phyloP scores from a whole-genome alignment of 2,329 filamentous ascomycete genomes.

The Penicillium aurantiogriseum region DNA sequence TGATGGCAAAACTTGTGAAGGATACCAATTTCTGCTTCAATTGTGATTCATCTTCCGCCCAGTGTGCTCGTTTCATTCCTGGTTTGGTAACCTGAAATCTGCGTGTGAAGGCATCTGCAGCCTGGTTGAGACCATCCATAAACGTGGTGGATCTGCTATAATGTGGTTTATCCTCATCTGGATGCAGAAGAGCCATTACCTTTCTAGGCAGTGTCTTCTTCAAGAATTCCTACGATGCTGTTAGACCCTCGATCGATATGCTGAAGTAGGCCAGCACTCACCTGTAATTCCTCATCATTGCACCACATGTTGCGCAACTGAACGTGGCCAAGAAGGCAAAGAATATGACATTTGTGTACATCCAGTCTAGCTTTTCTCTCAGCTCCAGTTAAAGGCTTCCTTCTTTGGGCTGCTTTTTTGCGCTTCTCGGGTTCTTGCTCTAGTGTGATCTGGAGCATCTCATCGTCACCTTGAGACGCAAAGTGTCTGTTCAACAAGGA shows the following conservation, averaged over 20 bases:
- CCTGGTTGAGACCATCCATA: conserved; percentile 72
- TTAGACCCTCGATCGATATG: conserved; percentile 8
- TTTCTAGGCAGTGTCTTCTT: conserved; percentile 65
- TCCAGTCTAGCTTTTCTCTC: conserved; percentile 65
- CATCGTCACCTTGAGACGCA: conserved; percentile 18
- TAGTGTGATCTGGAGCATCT: conserved; percentile 39
- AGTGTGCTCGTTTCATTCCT: conserved; percentile 68
- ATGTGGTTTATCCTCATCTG: conserved; percentile 65
- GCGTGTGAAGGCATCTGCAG: conserved; percentile 64
- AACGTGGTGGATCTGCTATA: conserved; percentile 75
- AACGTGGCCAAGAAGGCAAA: conserved; percentile 78
- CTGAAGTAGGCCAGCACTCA: conserved; percentile 20
- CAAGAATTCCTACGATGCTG: conserved; percentile 43
- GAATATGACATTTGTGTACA: conserved; percentile 81
- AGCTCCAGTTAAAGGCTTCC: conserved; percentile 54
- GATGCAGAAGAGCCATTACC: conserved; percentile 66
- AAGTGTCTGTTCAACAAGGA: conserved; percentile 4
- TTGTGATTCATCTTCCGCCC: conserved; percentile 68
- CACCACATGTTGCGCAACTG: conserved; percentile 84
- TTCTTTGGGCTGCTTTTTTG: conserved; percentile 34
- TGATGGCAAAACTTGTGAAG: conserved; percentile 13
- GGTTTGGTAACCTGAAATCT: conserved; percentile 70
- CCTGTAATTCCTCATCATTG: conserved; percentile 70
- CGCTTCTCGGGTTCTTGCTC: conserved; percentile 31
- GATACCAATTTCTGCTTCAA: conserved; percentile 53